Evolutionary conservation across 768 basidiomycete species (phyloP), one percentile per base, ranked within the genome.

Genomic region (Thelephora aurantiotincta): DNA sequence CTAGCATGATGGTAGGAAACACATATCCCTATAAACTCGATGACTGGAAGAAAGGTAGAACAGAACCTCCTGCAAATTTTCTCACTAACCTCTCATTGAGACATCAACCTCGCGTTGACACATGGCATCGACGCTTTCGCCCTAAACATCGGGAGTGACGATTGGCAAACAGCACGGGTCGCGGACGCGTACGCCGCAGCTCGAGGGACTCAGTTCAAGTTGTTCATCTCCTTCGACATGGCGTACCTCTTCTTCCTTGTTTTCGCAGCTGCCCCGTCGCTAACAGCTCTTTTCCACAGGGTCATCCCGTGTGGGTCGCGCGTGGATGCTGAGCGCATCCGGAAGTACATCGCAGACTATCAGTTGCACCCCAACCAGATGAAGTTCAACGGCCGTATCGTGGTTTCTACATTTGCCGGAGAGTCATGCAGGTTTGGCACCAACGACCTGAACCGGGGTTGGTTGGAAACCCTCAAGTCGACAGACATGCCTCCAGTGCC

Each of bases 341-440:
- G 77, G 45, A 61, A 64, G 44, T 73, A 78, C 48, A 73, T 86
- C 53, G 65, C 65, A 12, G 67, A 66, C 33, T 77, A 78, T 52
- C 59, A 71, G 0, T 56, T 62, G 16, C 76, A 80, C 56, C 71
- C 80, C 0, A 81, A 77, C 52, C 79, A 85, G 52, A 60, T 82
- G 42, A 62, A 64, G 53, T 67, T 65, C 57, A 57, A 67, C 36
- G 61, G 63, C 35, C 65, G 65, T 9, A 70, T 75, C 6, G 69
- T 86, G 36, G 75, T 81, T 7, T 82, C 82, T 1, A 80, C 81
- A 2, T 88, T 87, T 59, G 63, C 80, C 0, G 86, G 85, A 16
- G 78, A 85, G 55, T 57, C 63, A 6, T 88, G 84, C 58, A 68
- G 61, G 1, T 87, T 85, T 55, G 85, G 84, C 23, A 72, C 75